Conservation (phyloP, 306 rosid genomes). For the Rosa lucieae region DNA sequence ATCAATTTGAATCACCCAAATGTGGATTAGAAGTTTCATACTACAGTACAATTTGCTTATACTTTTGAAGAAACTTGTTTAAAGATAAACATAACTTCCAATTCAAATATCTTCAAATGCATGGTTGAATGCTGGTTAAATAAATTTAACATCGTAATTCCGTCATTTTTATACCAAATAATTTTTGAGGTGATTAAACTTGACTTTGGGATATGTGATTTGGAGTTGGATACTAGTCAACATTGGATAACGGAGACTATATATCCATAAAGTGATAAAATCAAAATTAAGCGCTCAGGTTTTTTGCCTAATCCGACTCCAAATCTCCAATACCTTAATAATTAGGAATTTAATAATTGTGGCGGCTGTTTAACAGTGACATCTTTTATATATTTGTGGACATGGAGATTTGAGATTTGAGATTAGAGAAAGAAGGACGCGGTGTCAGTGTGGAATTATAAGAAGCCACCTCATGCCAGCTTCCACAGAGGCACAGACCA, state of each 20-base stretch:
- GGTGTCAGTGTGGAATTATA: constrained; percentile 11
- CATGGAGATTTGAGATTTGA: not conserved
- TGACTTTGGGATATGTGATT: not conserved
- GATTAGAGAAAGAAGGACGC: not conserved
- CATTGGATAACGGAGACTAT: not conserved
- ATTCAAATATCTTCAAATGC: too few species aligned
- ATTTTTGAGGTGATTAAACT: not conserved
- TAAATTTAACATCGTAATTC: too few species aligned
- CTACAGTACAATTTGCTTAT: too few species aligned
- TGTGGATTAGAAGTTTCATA: too few species aligned
- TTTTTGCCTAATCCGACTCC: not conserved
- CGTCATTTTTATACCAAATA: too few species aligned
- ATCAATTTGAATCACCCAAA: too few species aligned
- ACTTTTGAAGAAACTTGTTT: too few species aligned
- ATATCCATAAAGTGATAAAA: too few species aligned
- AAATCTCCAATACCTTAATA: not conserved
- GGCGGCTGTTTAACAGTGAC: not conserved
- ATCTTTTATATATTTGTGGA: not conserved
- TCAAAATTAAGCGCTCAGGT: not conserved
- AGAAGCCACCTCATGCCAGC: constrained; percentile 8
- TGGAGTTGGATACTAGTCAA: not conserved
- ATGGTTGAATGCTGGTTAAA: too few species aligned
- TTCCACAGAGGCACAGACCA: not conserved
- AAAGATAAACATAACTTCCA: too few species aligned
- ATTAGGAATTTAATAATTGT: not conserved